Conservation (phyloP, 2,329 filamentous ascomycete species). For the Stagonosporopsis rhizophila region DNA sequence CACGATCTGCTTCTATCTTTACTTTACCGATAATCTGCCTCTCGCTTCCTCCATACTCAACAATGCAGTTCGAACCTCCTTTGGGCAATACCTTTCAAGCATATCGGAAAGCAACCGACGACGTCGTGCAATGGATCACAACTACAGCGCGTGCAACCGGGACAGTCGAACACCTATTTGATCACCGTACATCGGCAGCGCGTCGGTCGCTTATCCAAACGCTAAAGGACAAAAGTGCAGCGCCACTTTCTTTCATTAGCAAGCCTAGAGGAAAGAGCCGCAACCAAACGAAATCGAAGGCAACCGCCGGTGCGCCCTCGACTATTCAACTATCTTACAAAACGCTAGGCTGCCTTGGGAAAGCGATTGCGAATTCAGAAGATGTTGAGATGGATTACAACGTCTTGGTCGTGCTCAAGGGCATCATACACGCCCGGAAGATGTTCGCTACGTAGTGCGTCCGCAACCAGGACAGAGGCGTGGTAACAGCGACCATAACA, state of each 20-base stretch:
- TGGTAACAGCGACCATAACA: neutral
- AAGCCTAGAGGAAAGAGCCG: neutral
- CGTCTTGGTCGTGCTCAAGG: slow-evolving; percentile 18
- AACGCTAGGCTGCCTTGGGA: slow-evolving; percentile 2
- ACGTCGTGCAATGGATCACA: slow-evolving; percentile 24
- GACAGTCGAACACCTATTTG: slow-evolving; percentile 15
- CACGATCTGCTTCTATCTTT: neutral
- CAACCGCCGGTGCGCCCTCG: neutral
- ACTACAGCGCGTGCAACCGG: slow-evolving; percentile 19
- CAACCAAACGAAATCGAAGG: neutral
- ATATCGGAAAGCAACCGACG: slow-evolving; percentile 17
- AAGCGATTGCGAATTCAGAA: slow-evolving; percentile 1
- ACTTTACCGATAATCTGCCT: neutral
- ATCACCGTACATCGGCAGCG: neutral
- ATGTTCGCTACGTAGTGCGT: slow-evolving; percentile 21
- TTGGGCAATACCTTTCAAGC: slow-evolving; percentile 15
- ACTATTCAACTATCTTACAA: slow-evolving; percentile 8
- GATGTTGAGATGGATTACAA: slow-evolving; percentile 6
- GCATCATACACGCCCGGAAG: slow-evolving; percentile 22
- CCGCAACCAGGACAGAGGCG: slow-evolving; percentile 9
- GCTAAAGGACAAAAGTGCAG: slow-evolving; percentile 1
- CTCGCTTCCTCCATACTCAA: neutral
- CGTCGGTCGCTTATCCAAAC: neutral
- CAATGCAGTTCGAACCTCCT: slow-evolving; percentile 16
- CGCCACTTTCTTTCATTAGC: neutral